Percentiles rank a stretch among this genome's conserved stretches.
Evolutionary conservation across 1,139 yeast genomes (phyloP).

Genomic region (Suhomyces bokatorum): DNA sequence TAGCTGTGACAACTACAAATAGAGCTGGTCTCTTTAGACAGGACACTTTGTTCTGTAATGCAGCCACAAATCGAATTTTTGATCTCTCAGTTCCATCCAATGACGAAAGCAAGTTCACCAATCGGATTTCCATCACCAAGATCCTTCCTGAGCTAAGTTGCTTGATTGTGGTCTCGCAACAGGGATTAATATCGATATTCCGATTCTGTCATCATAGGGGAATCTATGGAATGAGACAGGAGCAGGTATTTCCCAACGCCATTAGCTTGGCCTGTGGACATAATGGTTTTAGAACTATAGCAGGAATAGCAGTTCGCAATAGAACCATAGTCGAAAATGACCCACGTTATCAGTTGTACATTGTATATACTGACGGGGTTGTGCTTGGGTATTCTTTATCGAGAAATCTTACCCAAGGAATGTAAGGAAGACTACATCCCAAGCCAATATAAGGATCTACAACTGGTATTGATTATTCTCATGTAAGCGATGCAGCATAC

Average conservation of each 20-base stretch:
- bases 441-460: neutral
- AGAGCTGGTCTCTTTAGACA: constrained; percentile 50
- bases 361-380: constrained; percentile 38
- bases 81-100: constrained; percentile 32
- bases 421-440: neutral
- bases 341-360: constrained; percentile 29
- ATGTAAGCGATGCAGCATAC: too few species aligned
- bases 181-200: constrained; percentile 58
- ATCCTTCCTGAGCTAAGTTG: constrained; percentile 57
- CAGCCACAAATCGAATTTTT: constrained; percentile 50
- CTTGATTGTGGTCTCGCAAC: constrained; percentile 55
- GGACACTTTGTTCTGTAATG: constrained; percentile 51
- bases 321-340: constrained; percentile 17
- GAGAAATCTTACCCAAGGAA: neutral
- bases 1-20: constrained; percentile 47
- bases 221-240: constrained; percentile 60
- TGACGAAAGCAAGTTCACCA: constrained; percentile 43
- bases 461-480: too few species aligned
- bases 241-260: constrained; percentile 52
- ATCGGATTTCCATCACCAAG: constrained; percentile 53
- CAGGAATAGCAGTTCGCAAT: constrained; percentile 32
- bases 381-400: constrained; percentile 26
- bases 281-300: constrained; percentile 34
- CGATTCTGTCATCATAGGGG: constrained; percentile 60
- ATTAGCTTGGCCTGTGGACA: constrained; percentile 27